These are phyloP conservation scores for Rhodotorula sp. DNA, from an alignment of 1,284 basidiomycete genomes.

Conservation along the genomic window DNA sequence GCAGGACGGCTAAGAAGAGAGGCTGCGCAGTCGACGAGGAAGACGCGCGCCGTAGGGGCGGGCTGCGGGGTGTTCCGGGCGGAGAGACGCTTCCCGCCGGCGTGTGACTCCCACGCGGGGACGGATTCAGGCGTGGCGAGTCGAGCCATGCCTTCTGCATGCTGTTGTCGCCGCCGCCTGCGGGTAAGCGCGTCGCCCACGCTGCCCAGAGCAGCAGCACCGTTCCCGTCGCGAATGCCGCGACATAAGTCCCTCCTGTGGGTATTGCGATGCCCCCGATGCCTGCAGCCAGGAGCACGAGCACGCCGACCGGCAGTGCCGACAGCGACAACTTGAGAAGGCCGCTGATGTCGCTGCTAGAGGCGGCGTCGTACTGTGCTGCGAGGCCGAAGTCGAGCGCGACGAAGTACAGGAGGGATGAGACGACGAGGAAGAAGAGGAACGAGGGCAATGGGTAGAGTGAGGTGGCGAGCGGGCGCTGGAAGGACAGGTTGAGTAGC, in stretches of 20 bases:
- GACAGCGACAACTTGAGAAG: background rate
- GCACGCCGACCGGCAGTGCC: background rate
- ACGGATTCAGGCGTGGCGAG: background rate
- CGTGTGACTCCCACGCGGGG: no score
- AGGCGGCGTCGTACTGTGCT: background rate
- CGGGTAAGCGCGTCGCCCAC: no score
- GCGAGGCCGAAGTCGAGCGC: background rate
- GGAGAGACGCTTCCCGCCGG: background rate
- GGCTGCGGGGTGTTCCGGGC: no score
- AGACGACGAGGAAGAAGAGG: background rate
- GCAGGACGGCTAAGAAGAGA: background rate
- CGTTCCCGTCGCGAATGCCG: background rate
- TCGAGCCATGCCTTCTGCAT: background rate
- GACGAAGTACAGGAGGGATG: background rate
- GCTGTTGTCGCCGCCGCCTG: no score
- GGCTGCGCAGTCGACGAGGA: no score
- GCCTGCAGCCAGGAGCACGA: background rate
- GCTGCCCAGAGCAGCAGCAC: background rate
- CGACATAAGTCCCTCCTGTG: background rate
- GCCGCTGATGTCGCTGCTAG: no score
- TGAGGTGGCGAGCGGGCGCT: background rate
- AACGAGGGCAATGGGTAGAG: constrained; percentile 5
- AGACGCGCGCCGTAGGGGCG: no score
- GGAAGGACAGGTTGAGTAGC: background rate
- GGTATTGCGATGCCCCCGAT: background rate